A percentile compares a stretch with the other conserved stretches of the same genome.
Evolutionary conservation across 768 basidiomycete genomes (phyloP).

Genomic region (Pleurotus tuber-regium): DNA sequence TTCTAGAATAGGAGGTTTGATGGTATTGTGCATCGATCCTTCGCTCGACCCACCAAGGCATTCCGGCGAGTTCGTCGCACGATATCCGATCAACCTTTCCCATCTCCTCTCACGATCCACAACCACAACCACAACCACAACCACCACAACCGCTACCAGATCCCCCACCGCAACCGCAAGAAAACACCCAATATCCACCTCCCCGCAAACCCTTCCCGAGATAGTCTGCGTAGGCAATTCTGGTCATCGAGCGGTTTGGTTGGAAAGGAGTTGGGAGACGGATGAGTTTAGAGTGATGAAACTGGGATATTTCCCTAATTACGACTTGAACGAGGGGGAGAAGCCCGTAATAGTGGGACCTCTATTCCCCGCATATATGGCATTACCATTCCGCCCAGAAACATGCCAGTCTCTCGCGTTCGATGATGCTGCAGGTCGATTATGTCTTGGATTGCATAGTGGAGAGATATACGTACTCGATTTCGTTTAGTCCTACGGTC

Average conservation of each 20-base stretch:
- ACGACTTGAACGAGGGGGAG: constrained; percentile 10
- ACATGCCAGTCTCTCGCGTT: constrained; percentile 47
- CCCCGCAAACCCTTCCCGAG: constrained; percentile 24
- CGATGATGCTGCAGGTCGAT: constrained; percentile 52
- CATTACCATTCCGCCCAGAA: constrained; percentile 49
- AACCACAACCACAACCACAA: background rate
- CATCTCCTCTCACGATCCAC: constrained; percentile 5
- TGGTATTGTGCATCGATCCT: background rate
- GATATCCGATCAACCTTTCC: background rate
- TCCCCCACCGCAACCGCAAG: constrained; percentile 1
- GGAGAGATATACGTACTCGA: constrained; percentile 52
- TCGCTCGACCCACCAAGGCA: background rate
- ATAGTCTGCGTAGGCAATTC: constrained; percentile 37
- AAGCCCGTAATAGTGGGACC: constrained; percentile 29
- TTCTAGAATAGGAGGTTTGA: background rate
- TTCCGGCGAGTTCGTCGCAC: constrained; percentile 3
- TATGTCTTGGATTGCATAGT: constrained; percentile 49
- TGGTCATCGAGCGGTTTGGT: constrained; percentile 51
- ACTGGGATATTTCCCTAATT: constrained; percentile 34
- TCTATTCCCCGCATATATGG: constrained; percentile 44
- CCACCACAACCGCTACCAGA: background rate
- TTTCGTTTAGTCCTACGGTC: constrained; percentile 18
- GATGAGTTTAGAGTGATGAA: constrained; percentile 50
- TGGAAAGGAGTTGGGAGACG: constrained; percentile 48
- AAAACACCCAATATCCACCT: constrained; percentile 21